phyloP scores from a whole-genome alignment of 2,329 filamentous ascomycete species.

The Zalaria sp. region DNA sequence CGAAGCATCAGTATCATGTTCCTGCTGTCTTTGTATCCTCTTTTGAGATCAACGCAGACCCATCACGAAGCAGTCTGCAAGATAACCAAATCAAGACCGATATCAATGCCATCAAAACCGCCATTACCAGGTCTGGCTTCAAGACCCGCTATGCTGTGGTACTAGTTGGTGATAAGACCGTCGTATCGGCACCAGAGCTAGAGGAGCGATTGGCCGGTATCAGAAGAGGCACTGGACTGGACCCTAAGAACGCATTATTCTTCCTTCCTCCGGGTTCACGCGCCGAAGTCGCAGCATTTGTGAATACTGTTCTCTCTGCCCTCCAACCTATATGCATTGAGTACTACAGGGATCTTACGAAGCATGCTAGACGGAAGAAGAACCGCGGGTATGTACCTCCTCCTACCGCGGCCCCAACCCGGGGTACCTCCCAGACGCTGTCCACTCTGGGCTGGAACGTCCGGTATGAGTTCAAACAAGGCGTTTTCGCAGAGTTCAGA shows the following conservation, averaged over 20 bases:
- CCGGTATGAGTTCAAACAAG: slow-evolving; percentile 88
- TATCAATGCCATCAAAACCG: slow-evolving; percentile 61
- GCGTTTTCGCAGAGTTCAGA: slow-evolving; percentile 79
- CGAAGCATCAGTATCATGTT: slow-evolving; percentile 75
- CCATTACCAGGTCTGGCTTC: slow-evolving; percentile 57
- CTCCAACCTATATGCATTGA: slow-evolving; percentile 67
- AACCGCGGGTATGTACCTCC: slow-evolving; percentile 64
- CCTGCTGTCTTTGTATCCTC: slow-evolving; percentile 72
- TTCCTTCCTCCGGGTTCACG: slow-evolving; percentile 63
- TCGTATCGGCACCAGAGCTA: slow-evolving; percentile 37
- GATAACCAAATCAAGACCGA: slow-evolving; percentile 83
- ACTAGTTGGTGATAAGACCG: slow-evolving; percentile 57
- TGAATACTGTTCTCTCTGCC: slow-evolving; percentile 56
- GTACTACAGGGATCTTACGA: slow-evolving; percentile 89
- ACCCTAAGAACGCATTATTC: slow-evolving; percentile 68
- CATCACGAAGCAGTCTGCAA: slow-evolving; percentile 58
- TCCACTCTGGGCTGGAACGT: slow-evolving; percentile 81
- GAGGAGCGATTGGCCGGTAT: slow-evolving; percentile 71
- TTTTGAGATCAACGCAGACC: slow-evolving; percentile 61
- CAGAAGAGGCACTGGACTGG: slow-evolving; percentile 62
- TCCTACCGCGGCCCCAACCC: slow-evolving; percentile 69
- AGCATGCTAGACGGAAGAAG: slow-evolving; percentile 79
- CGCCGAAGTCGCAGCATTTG: slow-evolving; percentile 59
- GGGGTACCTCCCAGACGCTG: slow-evolving; percentile 73
- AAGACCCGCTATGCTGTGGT: slow-evolving; percentile 67